phyloP scores from a whole-genome alignment of 208 protist species.

The Porcisia hertigi region DNA sequence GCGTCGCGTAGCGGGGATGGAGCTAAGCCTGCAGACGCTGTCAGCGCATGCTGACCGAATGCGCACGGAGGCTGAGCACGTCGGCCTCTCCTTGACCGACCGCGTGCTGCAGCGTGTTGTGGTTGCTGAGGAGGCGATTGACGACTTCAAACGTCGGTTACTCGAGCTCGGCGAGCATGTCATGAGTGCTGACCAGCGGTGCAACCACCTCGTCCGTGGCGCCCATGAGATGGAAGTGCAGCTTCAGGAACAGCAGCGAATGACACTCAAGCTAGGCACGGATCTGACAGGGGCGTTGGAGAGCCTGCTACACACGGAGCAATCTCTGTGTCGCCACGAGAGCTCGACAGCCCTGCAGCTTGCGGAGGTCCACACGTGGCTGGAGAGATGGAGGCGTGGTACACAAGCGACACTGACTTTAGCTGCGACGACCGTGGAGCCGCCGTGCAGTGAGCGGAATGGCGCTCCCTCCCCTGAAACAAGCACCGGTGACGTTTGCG shows the following conservation, averaged over 20 bases:
- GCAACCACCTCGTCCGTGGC: slow-evolving; percentile 5
- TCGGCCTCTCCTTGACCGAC: background rate
- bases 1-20: slow-evolving; percentile 40
- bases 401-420: background rate
- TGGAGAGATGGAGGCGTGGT: slow-evolving; percentile 8
- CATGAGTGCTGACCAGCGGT: slow-evolving; percentile 24
- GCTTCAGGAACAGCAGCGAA: slow-evolving; percentile 20
- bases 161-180: slow-evolving; percentile 26
- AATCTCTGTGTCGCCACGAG: slow-evolving; percentile 23
- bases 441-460: background rate
- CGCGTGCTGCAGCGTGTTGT: slow-evolving; percentile 13
- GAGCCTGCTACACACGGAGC: slow-evolving; percentile 23
- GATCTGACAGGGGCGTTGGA: slow-evolving; percentile 42
- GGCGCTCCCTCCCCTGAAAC: background rate
- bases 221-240: slow-evolving; percentile 22
- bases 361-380: slow-evolving; percentile 5
- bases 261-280: slow-evolving; percentile 23
- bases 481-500: background rate
- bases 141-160: slow-evolving; percentile 30
- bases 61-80: background rate
- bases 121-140: slow-evolving; percentile 16
- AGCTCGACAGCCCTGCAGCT: slow-evolving; percentile 3
- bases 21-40: slow-evolving; percentile 26
- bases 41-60: slow-evolving; percentile 8
- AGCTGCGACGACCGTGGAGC: background rate